Evolutionary conservation across 2,329 filamentous ascomycete species (phyloP), one percentile per base, ranked within the genome.

Genomic region (Trichoderma gracile): DNA sequence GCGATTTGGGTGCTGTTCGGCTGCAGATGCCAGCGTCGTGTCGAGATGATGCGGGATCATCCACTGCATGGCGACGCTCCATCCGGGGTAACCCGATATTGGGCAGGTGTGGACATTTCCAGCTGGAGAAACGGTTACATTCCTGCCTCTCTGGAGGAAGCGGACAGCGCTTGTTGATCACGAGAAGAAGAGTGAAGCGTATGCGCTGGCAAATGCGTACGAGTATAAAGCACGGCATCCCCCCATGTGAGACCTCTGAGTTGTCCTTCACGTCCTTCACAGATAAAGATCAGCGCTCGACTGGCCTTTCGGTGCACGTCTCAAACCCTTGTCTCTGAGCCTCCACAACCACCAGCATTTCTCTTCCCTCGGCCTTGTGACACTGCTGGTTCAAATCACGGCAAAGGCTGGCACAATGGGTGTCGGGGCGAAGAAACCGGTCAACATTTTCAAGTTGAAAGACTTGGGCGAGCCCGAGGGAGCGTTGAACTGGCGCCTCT

Each of bases 401-500:
- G 58, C 33, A 54, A 38, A 53, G 52, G 43, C 45, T 17, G 40
- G 47, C 67, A 78, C 27, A 60, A 84, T 84, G 81, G 80, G 80
- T 59, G 80, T 80, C 67, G 80, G 79, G 66, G 79, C 80, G 65
- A 84, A 84, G 75, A 84, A 83, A 70, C 82, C 82, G 65, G 79
- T 84, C 75, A 84, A 85, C 71, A 79, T 91, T 71, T 92, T 91
- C 78, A 84, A 80, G 70, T 76, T 89, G 67, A 82, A 85, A 71
- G 75, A 89, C 67, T 79, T 87, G 55, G 84, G 84, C 65, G 89
- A 91, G 66, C 90, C 90, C 5, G 82, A 83, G 63, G 85, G 90
- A 72, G 84, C 88, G 67, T 85, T 92, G 74, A 93, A 93, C 78
- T 92, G 89, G 89, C 82, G 86, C 50, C 81, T 93, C 67, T 92